Percentiles rank a stretch among this genome's conserved stretches.
phyloP scores from a whole-genome alignment of 768 basidiomycete genomes.

The Suillus occidentalis region DNA sequence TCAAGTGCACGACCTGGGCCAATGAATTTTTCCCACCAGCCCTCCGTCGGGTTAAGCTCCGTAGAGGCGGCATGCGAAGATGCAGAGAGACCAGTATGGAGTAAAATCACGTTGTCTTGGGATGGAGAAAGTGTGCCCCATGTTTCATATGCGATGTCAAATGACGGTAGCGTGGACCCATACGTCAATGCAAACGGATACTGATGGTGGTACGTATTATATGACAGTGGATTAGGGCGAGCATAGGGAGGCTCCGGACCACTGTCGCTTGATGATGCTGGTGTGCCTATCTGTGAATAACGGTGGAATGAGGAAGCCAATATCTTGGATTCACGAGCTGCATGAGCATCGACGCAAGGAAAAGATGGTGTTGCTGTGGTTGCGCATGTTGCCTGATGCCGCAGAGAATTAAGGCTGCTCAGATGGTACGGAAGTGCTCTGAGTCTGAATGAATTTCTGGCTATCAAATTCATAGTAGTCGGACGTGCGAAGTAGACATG shows the following conservation, averaged over 20 bases:
- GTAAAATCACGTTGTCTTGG: constrained; percentile 86
- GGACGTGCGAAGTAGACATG: background rate
- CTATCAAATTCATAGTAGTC: background rate
- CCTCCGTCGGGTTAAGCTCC: constrained; percentile 68
- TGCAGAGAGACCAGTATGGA: constrained; percentile 95
- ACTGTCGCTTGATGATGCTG: constrained; percentile 33
- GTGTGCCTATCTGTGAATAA: constrained; percentile 14
- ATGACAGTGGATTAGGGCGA: constrained; percentile 72
- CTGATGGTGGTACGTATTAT: constrained; percentile 64
- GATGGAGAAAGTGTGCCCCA: constrained; percentile 87
- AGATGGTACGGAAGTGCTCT: background rate
- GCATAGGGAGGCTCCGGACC: constrained; percentile 86
- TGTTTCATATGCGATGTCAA: constrained; percentile 95
- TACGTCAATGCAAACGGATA: constrained; percentile 67
- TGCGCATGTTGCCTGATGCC: background rate
- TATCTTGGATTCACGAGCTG: constrained; percentile 61
- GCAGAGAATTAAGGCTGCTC: background rate
- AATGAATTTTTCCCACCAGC: constrained; percentile 99
- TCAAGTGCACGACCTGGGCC: constrained; percentile 94
- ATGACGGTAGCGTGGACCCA: constrained; percentile 58
- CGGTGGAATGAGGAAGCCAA: constrained; percentile 29
- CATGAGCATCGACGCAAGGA: constrained; percentile 84
- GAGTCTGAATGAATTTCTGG: background rate
- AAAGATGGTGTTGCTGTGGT: constrained; percentile 39
- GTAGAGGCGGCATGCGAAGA: constrained; percentile 94